These are phyloP conservation scores for Bipolaris bicolor DNA, from an alignment of 2,329 filamentous ascomycete genomes.

Conservation along the genomic window DNA sequence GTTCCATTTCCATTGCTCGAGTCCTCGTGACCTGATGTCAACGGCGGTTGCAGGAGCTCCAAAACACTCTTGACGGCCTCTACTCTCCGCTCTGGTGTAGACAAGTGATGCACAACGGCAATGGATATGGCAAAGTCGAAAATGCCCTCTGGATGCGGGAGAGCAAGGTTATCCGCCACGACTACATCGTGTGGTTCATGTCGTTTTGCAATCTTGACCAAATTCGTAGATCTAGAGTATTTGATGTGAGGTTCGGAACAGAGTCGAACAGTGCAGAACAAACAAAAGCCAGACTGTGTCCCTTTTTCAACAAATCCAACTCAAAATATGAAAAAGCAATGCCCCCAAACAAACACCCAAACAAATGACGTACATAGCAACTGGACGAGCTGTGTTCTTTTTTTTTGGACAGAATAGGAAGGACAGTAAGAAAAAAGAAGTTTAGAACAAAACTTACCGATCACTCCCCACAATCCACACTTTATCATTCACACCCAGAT, in stretches of 20 bases:
- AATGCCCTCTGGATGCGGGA: conserved; percentile 71
- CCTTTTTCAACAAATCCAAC: too few species aligned
- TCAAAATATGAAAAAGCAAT: background rate
- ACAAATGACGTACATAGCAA: background rate
- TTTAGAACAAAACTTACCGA: conserved; percentile 62
- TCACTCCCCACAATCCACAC: conserved; percentile 82
- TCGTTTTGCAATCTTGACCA: conserved; percentile 61
- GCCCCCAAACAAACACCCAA: background rate
- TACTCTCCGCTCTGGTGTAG: conserved; percentile 73
- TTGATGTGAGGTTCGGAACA: background rate
- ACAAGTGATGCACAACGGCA: conserved; percentile 92
- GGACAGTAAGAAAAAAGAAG: conserved; percentile 14
- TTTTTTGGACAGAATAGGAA: background rate
- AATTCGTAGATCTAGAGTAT: conserved; percentile 60
- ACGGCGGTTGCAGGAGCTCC: conserved; percentile 60
- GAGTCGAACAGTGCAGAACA: background rate
- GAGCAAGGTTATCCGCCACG: conserved; percentile 80
- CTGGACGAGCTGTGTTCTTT: background rate
- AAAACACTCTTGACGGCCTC: conserved; percentile 76
- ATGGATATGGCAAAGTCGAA: conserved; percentile 94
- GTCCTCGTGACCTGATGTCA: background rate
- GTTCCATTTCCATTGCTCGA: conserved; percentile 8
- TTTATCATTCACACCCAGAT: conserved; percentile 74
- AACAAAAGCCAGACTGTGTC: background rate
- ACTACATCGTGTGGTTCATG: conserved; percentile 69